Evolutionary conservation across 2,329 filamentous ascomycete genomes (phyloP).

Genomic region (Apiospora sp.): DNA sequence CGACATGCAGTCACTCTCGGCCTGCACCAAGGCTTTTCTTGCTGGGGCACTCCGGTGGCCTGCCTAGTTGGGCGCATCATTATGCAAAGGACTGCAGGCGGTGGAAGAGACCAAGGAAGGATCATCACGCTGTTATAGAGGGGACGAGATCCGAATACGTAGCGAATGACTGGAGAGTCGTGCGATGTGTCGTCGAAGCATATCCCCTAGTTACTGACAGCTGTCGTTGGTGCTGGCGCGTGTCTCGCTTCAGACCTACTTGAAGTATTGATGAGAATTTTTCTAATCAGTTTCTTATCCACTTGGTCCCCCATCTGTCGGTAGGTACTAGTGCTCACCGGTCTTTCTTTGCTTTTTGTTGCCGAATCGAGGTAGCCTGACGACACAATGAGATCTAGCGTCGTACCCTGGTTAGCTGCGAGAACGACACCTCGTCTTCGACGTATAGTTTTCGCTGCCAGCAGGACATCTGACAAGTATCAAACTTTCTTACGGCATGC

Average conservation of each 20-base stretch:
- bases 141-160: not conserved
- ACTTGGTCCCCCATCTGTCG: not conserved
- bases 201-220: not conserved
- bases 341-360: slow-evolving; percentile 3
- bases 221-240: not conserved
- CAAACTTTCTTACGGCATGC: not conserved
- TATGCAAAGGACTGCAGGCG: not conserved
- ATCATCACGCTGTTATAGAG: not conserved
- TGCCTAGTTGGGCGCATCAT: not conserved
- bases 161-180: not conserved
- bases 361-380: not conserved
- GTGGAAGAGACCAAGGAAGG: not conserved
- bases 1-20: not conserved
- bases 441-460: not conserved
- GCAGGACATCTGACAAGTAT: not conserved
- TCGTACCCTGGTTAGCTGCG: not conserved
- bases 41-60: not conserved
- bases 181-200: not conserved
- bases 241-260: not conserved
- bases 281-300: not conserved
- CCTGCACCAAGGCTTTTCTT: not conserved
- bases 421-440: not conserved
- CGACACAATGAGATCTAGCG: not conserved
- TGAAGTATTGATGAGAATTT: not conserved
- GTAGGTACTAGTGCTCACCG: not conserved